These are phyloP conservation scores for Pseudonectria foliicola DNA, from an alignment of 2,329 filamentous ascomycete species.

Conservation along the genomic window DNA sequence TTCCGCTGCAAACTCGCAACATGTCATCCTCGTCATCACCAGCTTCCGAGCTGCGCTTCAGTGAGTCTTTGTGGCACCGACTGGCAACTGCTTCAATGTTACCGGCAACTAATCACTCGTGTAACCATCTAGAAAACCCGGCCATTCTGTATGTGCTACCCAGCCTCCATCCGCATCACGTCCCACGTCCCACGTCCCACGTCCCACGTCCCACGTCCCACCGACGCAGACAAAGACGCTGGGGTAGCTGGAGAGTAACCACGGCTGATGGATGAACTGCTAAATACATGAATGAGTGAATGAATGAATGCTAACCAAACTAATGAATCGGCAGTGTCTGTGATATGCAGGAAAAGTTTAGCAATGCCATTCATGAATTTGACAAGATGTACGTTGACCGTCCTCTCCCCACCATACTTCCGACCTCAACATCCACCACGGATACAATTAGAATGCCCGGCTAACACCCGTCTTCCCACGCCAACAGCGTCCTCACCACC, in stretches of 20 bases:
- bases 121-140: slow-evolving; percentile 34
- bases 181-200: no score
- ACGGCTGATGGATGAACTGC: no score
- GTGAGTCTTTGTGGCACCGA: slow-evolving; percentile 18
- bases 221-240: no score
- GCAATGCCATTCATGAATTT: slow-evolving; percentile 75
- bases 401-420: not conserved
- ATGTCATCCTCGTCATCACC: slow-evolving; percentile 12
- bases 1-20: slow-evolving; percentile 2
- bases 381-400: slow-evolving; percentile 67
- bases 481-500: slow-evolving; percentile 53
- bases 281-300: not conserved
- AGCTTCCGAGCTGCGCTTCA: slow-evolving; percentile 23
- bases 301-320: not conserved
- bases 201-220: no score
- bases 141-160: slow-evolving; percentile 47
- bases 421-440: not conserved
- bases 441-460: slow-evolving; percentile 5
- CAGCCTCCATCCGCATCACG: no score
- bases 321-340: slow-evolving; percentile 60
- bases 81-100: no score
- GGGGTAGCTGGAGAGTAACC: no score
- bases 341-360: slow-evolving; percentile 92
- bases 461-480: not conserved
- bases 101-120: no score